Evolutionary conservation across 164 flowering plant genomes (phyloP).

Genomic region (Akebia trifoliata): DNA sequence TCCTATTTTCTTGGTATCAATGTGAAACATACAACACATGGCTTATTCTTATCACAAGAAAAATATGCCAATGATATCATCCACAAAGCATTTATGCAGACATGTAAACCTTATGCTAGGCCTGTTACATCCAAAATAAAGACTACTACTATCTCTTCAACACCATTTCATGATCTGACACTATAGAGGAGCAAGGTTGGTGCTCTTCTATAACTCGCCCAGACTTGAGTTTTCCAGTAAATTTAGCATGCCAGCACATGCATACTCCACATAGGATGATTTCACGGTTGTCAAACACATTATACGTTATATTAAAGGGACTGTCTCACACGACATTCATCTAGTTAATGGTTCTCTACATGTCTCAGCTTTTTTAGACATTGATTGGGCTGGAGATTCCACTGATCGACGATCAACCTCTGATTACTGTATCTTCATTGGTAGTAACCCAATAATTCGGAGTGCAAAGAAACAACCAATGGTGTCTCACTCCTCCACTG

Average conservation of each 20-base stretch:
- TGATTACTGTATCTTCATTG: not conserved
- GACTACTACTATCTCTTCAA: not conserved
- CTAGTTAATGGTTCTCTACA: not conserved
- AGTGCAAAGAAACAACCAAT: conserved; percentile 1
- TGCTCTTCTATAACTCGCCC: conserved; percentile 3
- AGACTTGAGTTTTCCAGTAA: not conserved
- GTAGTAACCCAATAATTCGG: not conserved
- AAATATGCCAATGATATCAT: not conserved
- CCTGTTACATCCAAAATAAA: not conserved
- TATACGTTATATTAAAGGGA: not conserved
- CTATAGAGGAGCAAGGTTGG: not conserved
- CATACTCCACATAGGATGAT: not conserved
- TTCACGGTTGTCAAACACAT: not conserved
- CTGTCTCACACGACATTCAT: not conserved
- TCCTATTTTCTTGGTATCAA: conserved; percentile 1
- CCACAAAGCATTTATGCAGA: not conserved
- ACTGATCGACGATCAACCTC: not conserved
- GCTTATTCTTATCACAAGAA: not conserved
- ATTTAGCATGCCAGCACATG: conserved; percentile 3
- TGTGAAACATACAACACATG: too few species aligned
- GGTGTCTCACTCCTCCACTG: not conserved
- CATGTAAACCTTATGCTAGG: not conserved
- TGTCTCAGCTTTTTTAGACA: not conserved
- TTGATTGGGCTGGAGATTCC: conserved; percentile 2
- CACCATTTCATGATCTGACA: not conserved